phyloP scores from a whole-genome alignment of 1,284 basidiomycete genomes.

The Acaromyces ingoldii region DNA sequence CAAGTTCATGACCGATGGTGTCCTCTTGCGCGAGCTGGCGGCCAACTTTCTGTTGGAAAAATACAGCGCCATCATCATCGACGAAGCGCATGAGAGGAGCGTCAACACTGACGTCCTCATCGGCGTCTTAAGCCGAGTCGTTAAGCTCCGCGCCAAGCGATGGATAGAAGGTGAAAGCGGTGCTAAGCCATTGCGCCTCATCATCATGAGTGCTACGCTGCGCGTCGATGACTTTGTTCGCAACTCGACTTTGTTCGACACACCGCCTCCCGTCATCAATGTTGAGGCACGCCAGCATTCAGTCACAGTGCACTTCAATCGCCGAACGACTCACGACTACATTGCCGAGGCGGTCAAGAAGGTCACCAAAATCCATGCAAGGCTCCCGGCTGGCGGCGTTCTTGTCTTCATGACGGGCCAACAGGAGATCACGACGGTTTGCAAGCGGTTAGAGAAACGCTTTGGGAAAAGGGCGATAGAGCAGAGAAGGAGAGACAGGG shows the following conservation, averaged over 20 bases:
- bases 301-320: slow-evolving; percentile 89
- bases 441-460: slow-evolving; percentile 68
- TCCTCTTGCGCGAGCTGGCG: slow-evolving; percentile 84
- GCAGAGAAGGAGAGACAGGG: slow-evolving; percentile 29
- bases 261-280: slow-evolving; percentile 81
- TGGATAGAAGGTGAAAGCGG: slow-evolving; percentile 33
- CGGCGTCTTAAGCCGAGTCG: slow-evolving; percentile 86
- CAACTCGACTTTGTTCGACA: slow-evolving; percentile 75
- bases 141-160: slow-evolving; percentile 65
- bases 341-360: slow-evolving; percentile 86
- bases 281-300: slow-evolving; percentile 88
- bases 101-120: slow-evolving; percentile 98
- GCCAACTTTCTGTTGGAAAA: slow-evolving; percentile 81
- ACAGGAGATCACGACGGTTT: slow-evolving; percentile 66
- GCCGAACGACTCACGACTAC: slow-evolving; percentile 80
- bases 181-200: slow-evolving; percentile 72
- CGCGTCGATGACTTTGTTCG: slow-evolving; percentile 88
- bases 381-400: slow-evolving; percentile 67
- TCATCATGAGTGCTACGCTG: slow-evolving; percentile 98
- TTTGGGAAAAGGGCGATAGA: slow-evolving; percentile 68
- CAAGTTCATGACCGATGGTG: slow-evolving; percentile 99
- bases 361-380: slow-evolving; percentile 70
- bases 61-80: slow-evolving; percentile 84
- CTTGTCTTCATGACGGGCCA: slow-evolving; percentile 74
- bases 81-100: slow-evolving; percentile 96